phyloP scores from a whole-genome alignment of 1,284 basidiomycete genomes.

The Veloporphyrellus conicus region DNA sequence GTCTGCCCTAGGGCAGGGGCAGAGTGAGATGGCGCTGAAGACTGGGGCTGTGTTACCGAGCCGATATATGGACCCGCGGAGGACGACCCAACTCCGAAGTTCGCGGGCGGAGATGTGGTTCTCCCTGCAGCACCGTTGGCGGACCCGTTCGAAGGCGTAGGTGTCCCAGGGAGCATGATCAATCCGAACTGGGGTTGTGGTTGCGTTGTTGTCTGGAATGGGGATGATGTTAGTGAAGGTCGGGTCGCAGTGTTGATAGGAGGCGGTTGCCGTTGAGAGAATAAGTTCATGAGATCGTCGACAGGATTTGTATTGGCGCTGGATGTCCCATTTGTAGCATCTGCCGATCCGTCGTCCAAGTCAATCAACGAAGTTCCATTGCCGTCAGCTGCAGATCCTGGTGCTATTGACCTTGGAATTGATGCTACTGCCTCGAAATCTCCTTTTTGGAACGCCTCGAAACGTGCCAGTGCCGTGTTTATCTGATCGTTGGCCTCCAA shows the following conservation, averaged over 20 bases:
- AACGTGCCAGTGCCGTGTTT: constrained; percentile 86
- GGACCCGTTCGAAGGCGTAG: constrained; percentile 25
- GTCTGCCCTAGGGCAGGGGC: not conserved
- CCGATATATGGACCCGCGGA: constrained; percentile 24
- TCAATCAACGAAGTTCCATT: constrained; percentile 62
- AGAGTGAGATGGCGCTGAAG: constrained; percentile 2
- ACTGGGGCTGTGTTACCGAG: constrained; percentile 9
- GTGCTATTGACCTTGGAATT: constrained; percentile 60
- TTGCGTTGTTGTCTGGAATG: constrained; percentile 12
- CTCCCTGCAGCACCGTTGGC: constrained; percentile 18
- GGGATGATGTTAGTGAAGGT: constrained; percentile 15
- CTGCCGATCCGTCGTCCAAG: constrained; percentile 52
- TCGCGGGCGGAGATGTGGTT: constrained; percentile 19
- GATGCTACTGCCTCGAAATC: constrained; percentile 64
- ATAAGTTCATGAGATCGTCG: constrained; percentile 61
- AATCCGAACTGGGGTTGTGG: constrained; percentile 39
- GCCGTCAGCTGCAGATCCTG: constrained; percentile 26
- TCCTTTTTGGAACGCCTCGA: constrained; percentile 88
- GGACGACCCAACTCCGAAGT: constrained; percentile 1
- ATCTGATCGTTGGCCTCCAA: constrained; percentile 97
- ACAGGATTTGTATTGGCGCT: constrained; percentile 23
- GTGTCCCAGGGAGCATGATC: constrained; percentile 53
- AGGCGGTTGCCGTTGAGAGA: constrained; percentile 35
- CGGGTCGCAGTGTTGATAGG: constrained; percentile 25
- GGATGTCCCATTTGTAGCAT: constrained; percentile 7